These are phyloP conservation scores for Globisporangium cederbergense DNA, from an alignment of 352 stramenopile species.

Conservation along the genomic window DNA sequence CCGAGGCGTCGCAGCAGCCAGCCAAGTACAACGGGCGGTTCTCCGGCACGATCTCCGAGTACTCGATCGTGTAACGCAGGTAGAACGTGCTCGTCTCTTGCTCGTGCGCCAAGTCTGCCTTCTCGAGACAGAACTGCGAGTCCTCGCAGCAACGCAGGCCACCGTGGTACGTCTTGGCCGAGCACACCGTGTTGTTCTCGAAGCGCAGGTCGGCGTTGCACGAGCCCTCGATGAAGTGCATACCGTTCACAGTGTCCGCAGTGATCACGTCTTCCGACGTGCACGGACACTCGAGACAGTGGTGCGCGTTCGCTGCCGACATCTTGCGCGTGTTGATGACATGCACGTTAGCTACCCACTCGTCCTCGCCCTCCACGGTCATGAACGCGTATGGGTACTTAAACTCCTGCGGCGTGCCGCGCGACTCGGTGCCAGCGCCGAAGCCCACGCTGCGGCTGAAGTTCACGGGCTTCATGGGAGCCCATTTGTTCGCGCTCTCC, in stretches of 20 bases:
- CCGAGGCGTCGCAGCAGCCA: slow-evolving; percentile 69
- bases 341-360: slow-evolving; percentile 81
- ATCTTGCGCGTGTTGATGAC: slow-evolving; percentile 81
- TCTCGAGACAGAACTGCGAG: slow-evolving; percentile 64
- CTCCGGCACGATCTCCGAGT: slow-evolving; percentile 46
- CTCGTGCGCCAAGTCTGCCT: slow-evolving; percentile 32
- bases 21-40: slow-evolving; percentile 66
- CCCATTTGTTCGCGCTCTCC: slow-evolving; percentile 39
- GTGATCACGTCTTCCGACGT: slow-evolving; percentile 63
- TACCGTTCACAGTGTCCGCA: slow-evolving; percentile 47
- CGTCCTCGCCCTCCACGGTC: slow-evolving; percentile 70
- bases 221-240: slow-evolving; percentile 27
- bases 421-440: slow-evolving; percentile 72
- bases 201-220: slow-evolving; percentile 66
- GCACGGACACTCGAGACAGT: slow-evolving; percentile 77
- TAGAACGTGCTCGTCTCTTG: slow-evolving; percentile 47
- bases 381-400: slow-evolving; percentile 79
- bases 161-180: slow-evolving; percentile 54
- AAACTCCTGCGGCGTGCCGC: slow-evolving; percentile 77
- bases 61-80: slow-evolving; percentile 77
- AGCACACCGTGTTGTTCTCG: slow-evolving; percentile 75
- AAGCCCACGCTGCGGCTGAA: slow-evolving; percentile 77
- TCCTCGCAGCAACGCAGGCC: slow-evolving; percentile 78
- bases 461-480: slow-evolving; percentile 72
- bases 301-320: slow-evolving; percentile 34